Evolutionary conservation across 1,139 yeast species (phyloP), one percentile per base, ranked within the genome.

Genomic region (Meyerozyma sp.): DNA sequence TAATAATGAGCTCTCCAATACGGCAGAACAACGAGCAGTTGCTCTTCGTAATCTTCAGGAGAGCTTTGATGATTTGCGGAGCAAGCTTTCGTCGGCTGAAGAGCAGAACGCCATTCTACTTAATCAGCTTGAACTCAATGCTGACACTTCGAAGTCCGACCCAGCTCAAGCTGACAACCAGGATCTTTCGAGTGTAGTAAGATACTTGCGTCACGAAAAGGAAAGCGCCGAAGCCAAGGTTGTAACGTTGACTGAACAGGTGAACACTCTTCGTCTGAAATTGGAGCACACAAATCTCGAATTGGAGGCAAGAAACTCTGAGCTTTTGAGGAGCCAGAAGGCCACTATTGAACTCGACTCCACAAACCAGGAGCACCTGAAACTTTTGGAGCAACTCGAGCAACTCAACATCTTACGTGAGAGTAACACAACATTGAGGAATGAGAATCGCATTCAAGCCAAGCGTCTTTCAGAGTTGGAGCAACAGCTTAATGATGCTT

Each of bases 381-480:
- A 73, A 41, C 62, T 86, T 45, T 56, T 77, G 48, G 77, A 77
- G 39, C 86, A 84, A 56, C 65, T 87, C 43, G 79, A 81, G 45
- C 91, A 85, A 49, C 62, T 89, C 57, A 84, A 80, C 50, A 70
- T 86, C 34, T 67, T 87, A 47, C 77, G 88, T 46, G 95, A 89
- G 56, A 84, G 90, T 54, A 87, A 88, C 55, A 66, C 74, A 13
- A 75, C 84, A 8, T 70, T 89, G 48, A 75, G 95, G 47, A 68
- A 71, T 40, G 91, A 86, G 49, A 61, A 66, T 40, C 54, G 57
- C 14, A 46, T 47, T 10, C 61, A 60, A 37, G 45, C 55, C 20
- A 55, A 56, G 30, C 61, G 56, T 28, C 54, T 70, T 29, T 46
- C 48, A 34, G 51, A 49, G 8, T 56, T 68, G 43, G 59, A 62